Conservation (phyloP, 352 stramenopile species). For the Phytopythium boreale region DNA sequence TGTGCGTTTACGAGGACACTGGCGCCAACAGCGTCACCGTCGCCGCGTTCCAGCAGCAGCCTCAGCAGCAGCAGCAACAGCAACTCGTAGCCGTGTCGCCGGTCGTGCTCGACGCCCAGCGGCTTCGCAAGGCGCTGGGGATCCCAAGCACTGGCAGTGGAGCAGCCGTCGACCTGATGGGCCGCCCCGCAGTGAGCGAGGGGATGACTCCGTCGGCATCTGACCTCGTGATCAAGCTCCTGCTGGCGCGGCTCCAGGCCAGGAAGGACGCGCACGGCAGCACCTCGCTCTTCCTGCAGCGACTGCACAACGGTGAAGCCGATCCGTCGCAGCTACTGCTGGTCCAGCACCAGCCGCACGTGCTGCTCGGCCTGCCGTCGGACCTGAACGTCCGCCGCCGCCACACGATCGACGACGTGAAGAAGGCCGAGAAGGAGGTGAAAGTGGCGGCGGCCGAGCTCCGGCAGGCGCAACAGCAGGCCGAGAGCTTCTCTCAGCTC, state of each 20-base stretch:
- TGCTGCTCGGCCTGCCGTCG: slow-evolving; percentile 20
- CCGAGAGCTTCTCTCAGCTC: slow-evolving; percentile 71
- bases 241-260: slow-evolving; percentile 69
- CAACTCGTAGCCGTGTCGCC: slow-evolving; percentile 31
- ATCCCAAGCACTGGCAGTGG: background rate
- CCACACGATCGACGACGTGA: slow-evolving; percentile 80
- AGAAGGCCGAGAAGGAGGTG: slow-evolving; percentile 70
- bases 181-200: background rate
- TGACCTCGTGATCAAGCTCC: slow-evolving; percentile 62
- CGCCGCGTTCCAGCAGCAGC: slow-evolving; percentile 51
- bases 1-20: slow-evolving; percentile 81
- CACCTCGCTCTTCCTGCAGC: slow-evolving; percentile 60
- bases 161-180: background rate
- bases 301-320: slow-evolving; percentile 61
- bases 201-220: slow-evolving; percentile 7
- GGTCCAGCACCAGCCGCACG: slow-evolving; percentile 12
- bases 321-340: slow-evolving; percentile 55
- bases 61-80: slow-evolving; percentile 10
- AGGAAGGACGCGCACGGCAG: slow-evolving; percentile 37
- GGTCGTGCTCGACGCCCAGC: slow-evolving; percentile 55
- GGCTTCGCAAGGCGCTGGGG: slow-evolving; percentile 27
- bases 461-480: slow-evolving; percentile 68
- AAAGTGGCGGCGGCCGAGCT: slow-evolving; percentile 61
- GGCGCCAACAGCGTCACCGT: slow-evolving; percentile 68
- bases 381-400: slow-evolving; percentile 64